Conservation (phyloP, 73 alveolate genomes). For the Stentor coeruleus region DNA sequence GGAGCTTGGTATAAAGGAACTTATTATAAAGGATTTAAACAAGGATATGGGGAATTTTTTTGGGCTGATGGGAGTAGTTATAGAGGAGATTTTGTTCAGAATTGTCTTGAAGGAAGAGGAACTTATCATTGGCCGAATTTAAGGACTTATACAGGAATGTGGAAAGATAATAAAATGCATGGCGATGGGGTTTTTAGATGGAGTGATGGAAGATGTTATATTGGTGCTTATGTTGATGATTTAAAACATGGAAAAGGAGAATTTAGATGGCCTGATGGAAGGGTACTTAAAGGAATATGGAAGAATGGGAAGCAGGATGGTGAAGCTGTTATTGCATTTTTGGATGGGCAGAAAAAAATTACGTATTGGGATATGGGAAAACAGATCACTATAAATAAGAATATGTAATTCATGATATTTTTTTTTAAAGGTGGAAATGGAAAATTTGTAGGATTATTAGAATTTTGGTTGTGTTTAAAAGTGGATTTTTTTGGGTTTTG, state of each 20-base stretch:
- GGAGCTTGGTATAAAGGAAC: constrained; percentile 74
- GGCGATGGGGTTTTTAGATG: constrained; percentile 46
- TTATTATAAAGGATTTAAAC: constrained; percentile 59
- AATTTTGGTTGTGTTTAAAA: no score
- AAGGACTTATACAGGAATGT: constrained; percentile 46
- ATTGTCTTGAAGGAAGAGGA: constrained; percentile 38
- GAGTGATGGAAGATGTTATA: constrained; percentile 45
- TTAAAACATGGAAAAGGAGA: constrained; percentile 52
- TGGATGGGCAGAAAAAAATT: background rate
- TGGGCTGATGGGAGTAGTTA: constrained; percentile 64
- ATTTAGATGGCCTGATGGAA: constrained; percentile 66
- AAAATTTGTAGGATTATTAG: no score
- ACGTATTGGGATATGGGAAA: background rate
- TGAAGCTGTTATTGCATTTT: background rate
- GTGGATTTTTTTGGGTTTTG: no score
- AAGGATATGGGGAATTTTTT: constrained; percentile 51
- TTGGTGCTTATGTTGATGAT: constrained; percentile 54
- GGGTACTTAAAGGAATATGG: constrained; percentile 41
- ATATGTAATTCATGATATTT: no score
- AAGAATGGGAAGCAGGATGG: constrained; percentile 42
- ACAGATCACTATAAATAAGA: no score
- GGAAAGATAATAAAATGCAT: constrained; percentile 47
- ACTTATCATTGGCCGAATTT: constrained; percentile 38
- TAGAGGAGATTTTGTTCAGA: constrained; percentile 37
- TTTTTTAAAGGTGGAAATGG: no score